These are phyloP conservation scores for Isabelozyma gotoi DNA, from an alignment of 805 yeast genomes.

Conservation along the genomic window DNA sequence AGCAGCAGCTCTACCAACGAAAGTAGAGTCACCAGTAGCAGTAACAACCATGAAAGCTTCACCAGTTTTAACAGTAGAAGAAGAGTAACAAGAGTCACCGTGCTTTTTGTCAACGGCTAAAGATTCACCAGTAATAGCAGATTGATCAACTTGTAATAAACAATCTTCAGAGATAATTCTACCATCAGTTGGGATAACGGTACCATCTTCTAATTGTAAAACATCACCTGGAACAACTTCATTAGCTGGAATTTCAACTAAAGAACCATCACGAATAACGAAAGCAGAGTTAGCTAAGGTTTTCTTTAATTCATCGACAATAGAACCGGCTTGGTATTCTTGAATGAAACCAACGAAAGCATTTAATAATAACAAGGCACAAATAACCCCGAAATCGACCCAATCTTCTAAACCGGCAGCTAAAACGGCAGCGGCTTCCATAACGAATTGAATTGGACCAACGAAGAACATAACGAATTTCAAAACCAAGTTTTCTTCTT, in stretches of 20 bases:
- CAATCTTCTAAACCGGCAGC: slow-evolving; percentile 97
- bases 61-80: slow-evolving; percentile 95
- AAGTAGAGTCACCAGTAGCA: slow-evolving; percentile 93
- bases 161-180: slow-evolving; percentile 82
- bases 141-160: slow-evolving; percentile 90
- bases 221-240: slow-evolving; percentile 96
- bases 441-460: slow-evolving; percentile 95
- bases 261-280: slow-evolving; percentile 79
- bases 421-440: slow-evolving; percentile 94
- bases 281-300: slow-evolving; percentile 88
- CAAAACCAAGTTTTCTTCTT: slow-evolving; percentile 72
- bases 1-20: slow-evolving; percentile 97
- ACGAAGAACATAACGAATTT: slow-evolving; percentile 86
- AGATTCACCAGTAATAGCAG: slow-evolving; percentile 97
- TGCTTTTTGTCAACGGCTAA: slow-evolving; percentile 88
- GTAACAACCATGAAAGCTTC: slow-evolving; percentile 92
- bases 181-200: slow-evolving; percentile 92
- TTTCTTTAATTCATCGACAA: slow-evolving; percentile 94
- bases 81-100: slow-evolving; percentile 87
- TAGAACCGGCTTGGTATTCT: slow-evolving; percentile 97
- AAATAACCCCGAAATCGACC: slow-evolving; percentile 98
- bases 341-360: slow-evolving; percentile 95
- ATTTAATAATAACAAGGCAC: slow-evolving; percentile 81
- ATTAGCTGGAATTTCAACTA: slow-evolving; percentile 73
- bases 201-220: slow-evolving; percentile 89